Evolutionary conservation across 202 grass and related monocot species (phyloP), one percentile per base, ranked within the genome.

Genomic region (Carex arenaria): DNA sequence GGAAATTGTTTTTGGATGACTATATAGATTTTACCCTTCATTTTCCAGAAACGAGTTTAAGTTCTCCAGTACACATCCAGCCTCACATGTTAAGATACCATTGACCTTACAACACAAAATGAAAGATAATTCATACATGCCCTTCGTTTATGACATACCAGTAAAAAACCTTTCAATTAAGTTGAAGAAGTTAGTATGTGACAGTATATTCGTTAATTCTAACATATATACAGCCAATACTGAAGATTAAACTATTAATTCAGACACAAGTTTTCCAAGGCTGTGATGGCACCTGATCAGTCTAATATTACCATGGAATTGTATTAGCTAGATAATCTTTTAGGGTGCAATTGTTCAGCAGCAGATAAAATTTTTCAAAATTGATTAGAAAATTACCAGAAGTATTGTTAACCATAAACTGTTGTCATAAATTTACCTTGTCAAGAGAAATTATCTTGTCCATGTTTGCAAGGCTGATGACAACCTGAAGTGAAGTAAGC

Each of bases 21-120:
- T 12, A 63, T 57, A 63, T 76, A 14, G 62, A 61, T 59, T 78
- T 93, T 90, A 97, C 94, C 92, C 94, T 88, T 97, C 87, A 86
- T 90, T 97, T 89, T 88, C 90, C 85, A 94, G 85, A 40, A 90
- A 93, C 23, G 84, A 87, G 83, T 80, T 91, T 84, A 98, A 88
- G 84, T 88, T 98, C 83, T 94, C 95, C 87, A 94, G 81, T 72
- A 98, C 90, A 83, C 95, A 94, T 78, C 95, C 92, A 87, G 89
- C 95, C 88, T 98, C 92, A 83, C 90, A 93, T 61, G 91, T 94
- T 87, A 98, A 90, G 89, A 98, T 94, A 73, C 92, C 95, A 90
- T 93, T 98, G 82, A 98, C 86, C 95, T 98, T 84, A 71, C 54
- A 89, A 56, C 69, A 93, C 23, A 60, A 87, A 85, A 80, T 78